These are phyloP conservation scores for Thamnidium elegans DNA, from an alignment of 192 early-diverging fungal genomes.

Conservation along the genomic window DNA sequence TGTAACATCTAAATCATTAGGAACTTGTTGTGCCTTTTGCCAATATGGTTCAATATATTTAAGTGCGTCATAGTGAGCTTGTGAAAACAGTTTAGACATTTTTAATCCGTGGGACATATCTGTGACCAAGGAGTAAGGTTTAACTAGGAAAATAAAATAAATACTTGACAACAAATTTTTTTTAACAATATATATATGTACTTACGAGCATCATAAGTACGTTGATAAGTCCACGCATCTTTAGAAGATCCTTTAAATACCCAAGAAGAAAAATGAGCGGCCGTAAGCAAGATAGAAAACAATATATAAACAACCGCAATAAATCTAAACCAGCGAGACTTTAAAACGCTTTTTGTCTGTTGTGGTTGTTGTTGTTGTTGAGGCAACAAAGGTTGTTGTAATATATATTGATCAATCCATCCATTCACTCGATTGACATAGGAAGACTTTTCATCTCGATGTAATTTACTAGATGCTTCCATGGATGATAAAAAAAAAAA, in stretches of 20 bases:
- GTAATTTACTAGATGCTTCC: no score
- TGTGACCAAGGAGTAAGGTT: slow-evolving; percentile 23
- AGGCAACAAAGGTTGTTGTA: no score
- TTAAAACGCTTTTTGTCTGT: no score
- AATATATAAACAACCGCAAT: background rate
- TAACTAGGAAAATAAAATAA: background rate
- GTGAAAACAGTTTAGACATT: slow-evolving; percentile 37
- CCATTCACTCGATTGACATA: no score
- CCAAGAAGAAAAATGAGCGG: slow-evolving; percentile 22
- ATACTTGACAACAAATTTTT: background rate
- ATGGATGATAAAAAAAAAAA: no score
- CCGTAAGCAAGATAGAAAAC: slow-evolving; percentile 14
- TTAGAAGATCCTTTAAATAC: background rate
- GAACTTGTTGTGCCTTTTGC: slow-evolving; percentile 29
- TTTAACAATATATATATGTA: background rate
- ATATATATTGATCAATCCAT: no score
- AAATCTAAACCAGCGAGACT: background rate
- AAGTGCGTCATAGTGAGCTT: slow-evolving; percentile 16
- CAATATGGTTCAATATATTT: slow-evolving; percentile 31
- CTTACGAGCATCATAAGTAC: slow-evolving; percentile 33
- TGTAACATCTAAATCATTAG: slow-evolving; percentile 39
- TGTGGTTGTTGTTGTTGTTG: no score
- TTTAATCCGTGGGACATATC: slow-evolving; percentile 27
- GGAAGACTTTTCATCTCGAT: no score
- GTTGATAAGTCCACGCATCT: slow-evolving; percentile 2